Evolutionary conservation across 2,329 filamentous ascomycete genomes (phyloP), one percentile per base, ranked within the genome.

Genomic region (Aspergillus awamori): DNA sequence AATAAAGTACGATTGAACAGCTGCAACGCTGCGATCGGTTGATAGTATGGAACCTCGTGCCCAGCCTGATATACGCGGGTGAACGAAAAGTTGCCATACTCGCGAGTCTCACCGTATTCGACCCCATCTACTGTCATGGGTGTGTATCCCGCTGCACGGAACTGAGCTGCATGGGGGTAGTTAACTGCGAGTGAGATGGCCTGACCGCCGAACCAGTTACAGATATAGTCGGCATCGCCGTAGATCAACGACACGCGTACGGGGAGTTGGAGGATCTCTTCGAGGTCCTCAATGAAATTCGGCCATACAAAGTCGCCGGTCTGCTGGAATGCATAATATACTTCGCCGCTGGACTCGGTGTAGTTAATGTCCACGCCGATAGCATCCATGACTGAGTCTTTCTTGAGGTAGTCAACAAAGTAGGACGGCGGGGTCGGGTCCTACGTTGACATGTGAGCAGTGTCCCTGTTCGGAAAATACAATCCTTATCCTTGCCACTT

Each of bases 21-120:
- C 64, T 84, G 82, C 60, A 87, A 81, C 2, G 84, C 78, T 3
- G 86, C 86, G 69, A 84, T 79, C 11, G 86, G 87, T 74, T 89
- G 86, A 49, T 72, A 74, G 45, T 81, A 84, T 0, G 86, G 82
- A 1, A 87, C 83, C 55, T 86, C 82, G 68, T 90, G 88, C 1
- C 88, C 87, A 15, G 87, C 82, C 68, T 89, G 84, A 72, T 87
- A 90, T 52, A 90, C 81, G 7, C 88, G 82, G 57, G 85, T 86
- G 72, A 90, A 90, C 15, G 84, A 87, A 57, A 90, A 83, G 67
- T 93, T 93, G 10, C 89, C 91, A 68, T 86, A 91, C 74, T 95
- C 90, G 4, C 91, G 85, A 0, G 92, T 90, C 59, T 86, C 84
- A 20, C 91, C 92, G 55, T 90, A 70, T 87, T 85, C 75, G 6